Percentiles rank a stretch among this genome's conserved stretches.
Conservation (phyloP, 2,329 filamentous ascomycete genomes). For the Macrophomina pseudophaseolina region DNA sequence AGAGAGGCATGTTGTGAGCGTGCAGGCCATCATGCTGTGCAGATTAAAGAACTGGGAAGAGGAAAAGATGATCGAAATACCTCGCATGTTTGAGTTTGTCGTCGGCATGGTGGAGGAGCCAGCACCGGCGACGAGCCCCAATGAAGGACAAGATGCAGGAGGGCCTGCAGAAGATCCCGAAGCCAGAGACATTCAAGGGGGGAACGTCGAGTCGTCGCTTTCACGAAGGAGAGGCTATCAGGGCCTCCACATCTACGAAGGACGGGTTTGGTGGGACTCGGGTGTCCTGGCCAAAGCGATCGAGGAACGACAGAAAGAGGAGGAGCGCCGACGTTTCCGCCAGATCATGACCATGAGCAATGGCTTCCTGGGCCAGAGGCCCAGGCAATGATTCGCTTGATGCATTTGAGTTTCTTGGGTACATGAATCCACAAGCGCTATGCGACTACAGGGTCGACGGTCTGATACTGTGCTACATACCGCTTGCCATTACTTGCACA, state of each 20-base stretch:
- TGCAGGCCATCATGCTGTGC: slow-evolving; percentile 22
- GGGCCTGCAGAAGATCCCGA: background rate
- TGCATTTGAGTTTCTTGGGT: too few relatives aligned
- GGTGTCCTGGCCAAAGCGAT: slow-evolving; percentile 14
- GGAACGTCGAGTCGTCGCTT: too few relatives aligned
- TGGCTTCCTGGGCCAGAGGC: slow-evolving; percentile 24
- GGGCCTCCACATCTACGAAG: slow-evolving; percentile 26
- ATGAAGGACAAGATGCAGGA: background rate
- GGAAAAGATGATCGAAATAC: slow-evolving; percentile 21
- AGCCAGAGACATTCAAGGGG: background rate
- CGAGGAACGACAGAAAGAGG: slow-evolving; percentile 21
- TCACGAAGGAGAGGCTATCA: slow-evolving; percentile 13
- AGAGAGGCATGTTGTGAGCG: slow-evolving; percentile 10
- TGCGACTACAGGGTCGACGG: too few relatives aligned
- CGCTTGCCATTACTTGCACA: too few relatives aligned
- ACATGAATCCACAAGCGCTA: too few relatives aligned
- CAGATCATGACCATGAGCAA: slow-evolving; percentile 17
- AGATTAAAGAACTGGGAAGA: slow-evolving; percentile 23
- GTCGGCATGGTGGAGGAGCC: slow-evolving; percentile 14
- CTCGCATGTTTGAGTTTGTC: slow-evolving; percentile 21
- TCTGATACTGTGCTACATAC: too few relatives aligned
- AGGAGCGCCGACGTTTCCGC: slow-evolving; percentile 17
- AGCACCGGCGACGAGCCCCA: background rate
- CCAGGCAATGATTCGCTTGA: background rate
- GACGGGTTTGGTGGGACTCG: slow-evolving; percentile 21